Percentiles rank a stretch among this genome's conserved stretches.
Conservation (phyloP, 768 basidiomycete species). For the Mycena leptocephala region DNA sequence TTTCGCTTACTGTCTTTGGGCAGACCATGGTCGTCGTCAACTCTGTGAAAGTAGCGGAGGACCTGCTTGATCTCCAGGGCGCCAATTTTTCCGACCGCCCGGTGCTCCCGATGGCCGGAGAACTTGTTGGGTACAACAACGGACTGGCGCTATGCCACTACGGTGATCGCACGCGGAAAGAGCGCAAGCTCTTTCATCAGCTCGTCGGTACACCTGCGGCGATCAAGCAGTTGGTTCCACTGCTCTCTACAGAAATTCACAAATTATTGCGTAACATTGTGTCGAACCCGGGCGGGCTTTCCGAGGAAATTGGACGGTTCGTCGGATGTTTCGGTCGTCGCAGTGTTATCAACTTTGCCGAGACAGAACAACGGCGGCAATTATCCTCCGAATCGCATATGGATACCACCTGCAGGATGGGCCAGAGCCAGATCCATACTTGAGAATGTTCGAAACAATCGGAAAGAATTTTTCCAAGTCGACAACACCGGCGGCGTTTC, state of each 20-base stretch:
- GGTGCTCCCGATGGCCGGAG: slow-evolving; percentile 29
- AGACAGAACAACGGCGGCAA: slow-evolving; percentile 16
- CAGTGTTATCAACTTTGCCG: too few species aligned
- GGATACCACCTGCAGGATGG: slow-evolving; percentile 24
- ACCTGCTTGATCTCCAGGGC: slow-evolving; percentile 20
- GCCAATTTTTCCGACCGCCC: slow-evolving; percentile 28
- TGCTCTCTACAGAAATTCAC: slow-evolving; percentile 23
- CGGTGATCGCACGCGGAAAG: too few species aligned
- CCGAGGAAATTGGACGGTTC: not conserved
- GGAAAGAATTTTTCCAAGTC: not conserved
- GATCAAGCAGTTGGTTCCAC: too few species aligned
- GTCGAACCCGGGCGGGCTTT: not conserved
- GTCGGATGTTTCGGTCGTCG: not conserved
- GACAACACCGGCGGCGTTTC: not conserved
- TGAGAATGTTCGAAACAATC: not conserved
- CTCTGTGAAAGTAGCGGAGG: slow-evolving; percentile 27
- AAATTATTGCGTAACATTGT: slow-evolving; percentile 18
- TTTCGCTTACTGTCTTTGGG: slow-evolving; percentile 12
- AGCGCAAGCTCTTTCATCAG: too few species aligned
- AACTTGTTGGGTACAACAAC: slow-evolving; percentile 26
- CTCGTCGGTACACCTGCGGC: too few species aligned
- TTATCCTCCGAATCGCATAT: slow-evolving; percentile 26
- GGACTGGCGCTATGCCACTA: too few species aligned
- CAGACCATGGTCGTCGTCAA: too few species aligned
- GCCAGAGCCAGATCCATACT: not conserved